A percentile compares a stretch with the other conserved stretches of the same genome.
phyloP scores from a whole-genome alignment of 306 rosid genomes.

The Castanopsis chinensis region DNA sequence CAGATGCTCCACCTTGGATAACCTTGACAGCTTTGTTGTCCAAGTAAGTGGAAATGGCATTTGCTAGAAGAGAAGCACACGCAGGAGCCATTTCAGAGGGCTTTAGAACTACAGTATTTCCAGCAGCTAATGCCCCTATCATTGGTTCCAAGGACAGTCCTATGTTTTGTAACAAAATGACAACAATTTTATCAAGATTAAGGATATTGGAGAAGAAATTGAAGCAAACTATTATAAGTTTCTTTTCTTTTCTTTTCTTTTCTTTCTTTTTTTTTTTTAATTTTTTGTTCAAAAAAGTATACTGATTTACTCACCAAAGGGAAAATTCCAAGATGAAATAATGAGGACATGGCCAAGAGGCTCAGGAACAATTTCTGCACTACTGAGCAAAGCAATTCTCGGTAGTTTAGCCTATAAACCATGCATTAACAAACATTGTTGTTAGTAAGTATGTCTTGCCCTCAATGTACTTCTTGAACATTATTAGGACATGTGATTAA shows the following conservation, averaged over 20 bases:
- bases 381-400: conserved; percentile 46
- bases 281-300: not conserved
- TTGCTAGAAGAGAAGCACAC: conserved; percentile 52
- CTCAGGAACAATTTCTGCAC: conserved; percentile 71
- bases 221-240: not conserved
- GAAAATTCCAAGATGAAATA: conserved; percentile 84
- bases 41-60: conserved; percentile 37
- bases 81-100: conserved; percentile 67
- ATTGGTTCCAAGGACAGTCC: conserved; percentile 80
- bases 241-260: not conserved
- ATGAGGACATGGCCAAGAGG: conserved; percentile 76
- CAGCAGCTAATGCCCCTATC: conserved; percentile 84
- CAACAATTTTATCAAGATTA: not conserved
- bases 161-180: conserved; percentile 1
- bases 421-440: not conserved
- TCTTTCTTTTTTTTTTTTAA: not conserved
- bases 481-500: no score
- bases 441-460: not conserved
- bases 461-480: not conserved
- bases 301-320: conserved; percentile 54
- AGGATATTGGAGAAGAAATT: not conserved
- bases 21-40: conserved; percentile 56
- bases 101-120: conserved; percentile 59
- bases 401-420: conserved; percentile 62
- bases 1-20: conserved; percentile 51